Evolutionary conservation across 2,329 filamentous ascomycete species (phyloP).

Genomic region (Aspergillus intermedius): DNA sequence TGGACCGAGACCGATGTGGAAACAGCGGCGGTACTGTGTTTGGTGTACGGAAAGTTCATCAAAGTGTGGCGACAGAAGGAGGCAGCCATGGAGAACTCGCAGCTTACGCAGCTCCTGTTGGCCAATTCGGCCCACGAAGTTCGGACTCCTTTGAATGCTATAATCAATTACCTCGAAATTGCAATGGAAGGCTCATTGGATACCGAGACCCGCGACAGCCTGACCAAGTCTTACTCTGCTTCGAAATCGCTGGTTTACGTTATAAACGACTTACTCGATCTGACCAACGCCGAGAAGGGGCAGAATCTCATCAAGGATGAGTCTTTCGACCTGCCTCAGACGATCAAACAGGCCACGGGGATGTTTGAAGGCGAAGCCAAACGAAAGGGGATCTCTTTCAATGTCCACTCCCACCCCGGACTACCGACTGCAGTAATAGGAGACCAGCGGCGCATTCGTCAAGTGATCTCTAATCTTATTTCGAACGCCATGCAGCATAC

Average conservation of each 20-base stretch:
- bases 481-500: slow-evolving; percentile 84
- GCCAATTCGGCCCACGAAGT: slow-evolving; percentile 91
- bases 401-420: slow-evolving; percentile 60
- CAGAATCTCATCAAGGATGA: slow-evolving; percentile 73
- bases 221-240: slow-evolving; percentile 78
- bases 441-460: slow-evolving; percentile 72
- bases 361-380: slow-evolving; percentile 67
- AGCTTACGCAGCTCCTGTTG: slow-evolving; percentile 69
- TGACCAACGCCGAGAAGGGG: slow-evolving; percentile 83
- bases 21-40: slow-evolving; percentile 76
- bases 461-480: slow-evolving; percentile 74
- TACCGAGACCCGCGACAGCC: slow-evolving; percentile 74
- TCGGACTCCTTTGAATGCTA: slow-evolving; percentile 82
- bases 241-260: slow-evolving; percentile 91
- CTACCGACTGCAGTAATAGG: slow-evolving; percentile 66
- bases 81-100: slow-evolving; percentile 71
- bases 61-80: slow-evolving; percentile 92
- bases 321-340: slow-evolving; percentile 63
- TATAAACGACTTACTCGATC: slow-evolving; percentile 82
- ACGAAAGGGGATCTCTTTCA: slow-evolving; percentile 67
- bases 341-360: slow-evolving; percentile 69
- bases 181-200: slow-evolving; percentile 76
- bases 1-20: slow-evolving; percentile 88
- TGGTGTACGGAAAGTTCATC: slow-evolving; percentile 86
- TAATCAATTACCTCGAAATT: slow-evolving; percentile 92